Evolutionary conservation across 2,329 filamentous ascomycete genomes (phyloP).

Genomic region (Penicillium rolfsii): DNA sequence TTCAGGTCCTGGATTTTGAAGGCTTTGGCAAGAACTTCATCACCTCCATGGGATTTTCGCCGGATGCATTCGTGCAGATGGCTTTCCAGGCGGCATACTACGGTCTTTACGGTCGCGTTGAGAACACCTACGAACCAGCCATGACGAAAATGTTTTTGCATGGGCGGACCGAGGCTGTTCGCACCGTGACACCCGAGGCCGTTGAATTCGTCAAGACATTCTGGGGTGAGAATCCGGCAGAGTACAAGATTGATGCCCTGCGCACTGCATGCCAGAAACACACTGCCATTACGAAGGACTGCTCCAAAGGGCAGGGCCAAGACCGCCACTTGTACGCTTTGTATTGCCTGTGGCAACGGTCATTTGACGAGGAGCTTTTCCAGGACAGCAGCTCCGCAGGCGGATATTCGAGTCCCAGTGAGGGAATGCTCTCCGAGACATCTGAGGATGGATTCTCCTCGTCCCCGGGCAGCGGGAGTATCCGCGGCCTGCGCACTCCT

Average conservation of each 20-base stretch:
- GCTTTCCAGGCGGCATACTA: slow-evolving; percentile 98
- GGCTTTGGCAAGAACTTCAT: slow-evolving; percentile 97
- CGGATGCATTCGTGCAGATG: slow-evolving; percentile 98
- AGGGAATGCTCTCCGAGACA: slow-evolving; percentile 40
- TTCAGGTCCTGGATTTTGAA: slow-evolving; percentile 84
- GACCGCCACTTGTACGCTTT: slow-evolving; percentile 93
- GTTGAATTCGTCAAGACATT: slow-evolving; percentile 91
- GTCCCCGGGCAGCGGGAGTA: slow-evolving; percentile 46
- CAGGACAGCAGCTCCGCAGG: slow-evolving; percentile 59
- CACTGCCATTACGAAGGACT: slow-evolving; percentile 76
- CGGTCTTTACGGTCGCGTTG: slow-evolving; percentile 88
- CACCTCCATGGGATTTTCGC: slow-evolving; percentile 93
- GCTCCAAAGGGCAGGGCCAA: slow-evolving; percentile 85
- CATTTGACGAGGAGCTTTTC: slow-evolving; percentile 71
- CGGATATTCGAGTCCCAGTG: slow-evolving; percentile 65
- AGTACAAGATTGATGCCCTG: slow-evolving; percentile 83
- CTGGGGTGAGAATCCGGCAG: slow-evolving; percentile 85
- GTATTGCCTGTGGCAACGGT: slow-evolving; percentile 92
- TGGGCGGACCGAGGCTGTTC: slow-evolving; percentile 90
- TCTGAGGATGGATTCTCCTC: slow-evolving; percentile 49
- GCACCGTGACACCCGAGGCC: slow-evolving; percentile 79
- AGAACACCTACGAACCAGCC: slow-evolving; percentile 95
- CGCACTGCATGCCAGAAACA: slow-evolving; percentile 83
- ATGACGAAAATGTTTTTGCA: slow-evolving; percentile 97
- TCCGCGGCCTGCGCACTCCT: slow-evolving; percentile 55